A percentile compares a stretch with the other conserved stretches of the same genome.
Evolutionary conservation across 2,329 filamentous ascomycete species (phyloP).

Genomic region (Rutstroemia sp.): DNA sequence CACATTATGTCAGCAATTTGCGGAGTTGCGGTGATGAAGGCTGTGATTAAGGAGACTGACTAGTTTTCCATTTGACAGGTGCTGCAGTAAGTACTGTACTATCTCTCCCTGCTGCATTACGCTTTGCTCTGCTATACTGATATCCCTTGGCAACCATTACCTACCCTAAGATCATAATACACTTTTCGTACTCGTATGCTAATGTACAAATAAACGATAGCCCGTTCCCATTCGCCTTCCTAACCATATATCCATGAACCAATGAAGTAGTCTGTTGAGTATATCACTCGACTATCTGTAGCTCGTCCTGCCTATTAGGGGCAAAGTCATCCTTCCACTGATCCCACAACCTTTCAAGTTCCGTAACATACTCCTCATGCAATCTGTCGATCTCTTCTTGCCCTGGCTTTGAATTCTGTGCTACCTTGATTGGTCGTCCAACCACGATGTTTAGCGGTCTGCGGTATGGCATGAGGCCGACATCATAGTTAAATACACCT

Average conservation of each 20-base stretch:
- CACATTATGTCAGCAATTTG: background rate
- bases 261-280: no score
- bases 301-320: conserved; percentile 51
- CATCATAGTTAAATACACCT: conserved; percentile 96
- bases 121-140: no score
- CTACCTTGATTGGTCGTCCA: conserved; percentile 69
- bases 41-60: no score
- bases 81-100: no score
- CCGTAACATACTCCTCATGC: conserved; percentile 70
- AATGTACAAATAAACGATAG: background rate
- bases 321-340: conserved; percentile 73
- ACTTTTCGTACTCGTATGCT: background rate
- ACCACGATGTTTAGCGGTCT: conserved; percentile 84
- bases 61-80: no score
- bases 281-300: conserved; percentile 55
- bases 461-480: conserved; percentile 91
- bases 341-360: conserved; percentile 67
- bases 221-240: background rate
- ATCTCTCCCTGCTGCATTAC: no score
- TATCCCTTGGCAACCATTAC: no score
- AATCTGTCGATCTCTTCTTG: conserved; percentile 72
- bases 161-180: background rate
- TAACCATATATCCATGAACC: no score
- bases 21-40: no score
- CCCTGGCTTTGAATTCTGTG: conserved; percentile 54